Percentiles rank a stretch among this genome's conserved stretches.
phyloP scores from a whole-genome alignment of 2,329 filamentous ascomycete genomes.

The Talaromyces sp. region DNA sequence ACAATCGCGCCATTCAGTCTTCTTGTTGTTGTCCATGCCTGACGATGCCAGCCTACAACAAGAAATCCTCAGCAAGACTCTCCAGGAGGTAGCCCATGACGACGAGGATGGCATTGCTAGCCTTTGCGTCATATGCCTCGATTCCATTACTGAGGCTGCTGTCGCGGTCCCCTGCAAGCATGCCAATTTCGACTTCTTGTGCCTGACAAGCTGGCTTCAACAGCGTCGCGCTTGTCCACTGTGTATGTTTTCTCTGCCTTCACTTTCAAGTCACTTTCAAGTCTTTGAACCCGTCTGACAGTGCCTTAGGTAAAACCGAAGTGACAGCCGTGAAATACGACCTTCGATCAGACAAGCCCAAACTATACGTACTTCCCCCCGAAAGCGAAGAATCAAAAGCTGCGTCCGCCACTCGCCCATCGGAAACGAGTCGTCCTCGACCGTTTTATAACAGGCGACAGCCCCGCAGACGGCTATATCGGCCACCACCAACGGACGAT shows the following conservation, averaged over 20 bases:
- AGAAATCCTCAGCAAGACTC: slow-evolving; percentile 40
- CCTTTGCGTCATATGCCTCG: slow-evolving; percentile 84
- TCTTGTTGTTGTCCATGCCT: slow-evolving; percentile 24
- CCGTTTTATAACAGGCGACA: slow-evolving; percentile 2
- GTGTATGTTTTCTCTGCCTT: slow-evolving; percentile 49
- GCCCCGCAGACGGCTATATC: slow-evolving; percentile 15
- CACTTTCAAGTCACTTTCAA: neutral
- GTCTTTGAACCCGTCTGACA: neutral
- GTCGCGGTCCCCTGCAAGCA: slow-evolving; percentile 73
- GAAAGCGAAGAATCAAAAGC: slow-evolving; percentile 14
- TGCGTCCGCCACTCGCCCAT: neutral
- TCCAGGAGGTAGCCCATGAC: slow-evolving; percentile 38
- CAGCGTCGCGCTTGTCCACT: slow-evolving; percentile 69
- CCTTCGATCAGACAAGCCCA: slow-evolving; percentile 51
- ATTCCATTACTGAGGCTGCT: slow-evolving; percentile 66
- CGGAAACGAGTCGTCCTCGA: neutral
- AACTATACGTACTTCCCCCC: slow-evolving; percentile 53
- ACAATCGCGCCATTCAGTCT: neutral
- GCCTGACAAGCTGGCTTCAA: slow-evolving; percentile 76
- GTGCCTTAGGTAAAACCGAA: slow-evolving; percentile 43
- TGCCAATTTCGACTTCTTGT: slow-evolving; percentile 77
- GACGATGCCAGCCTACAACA: slow-evolving; percentile 38
- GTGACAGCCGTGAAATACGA: slow-evolving; percentile 62
- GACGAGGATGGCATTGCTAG: slow-evolving; percentile 32
- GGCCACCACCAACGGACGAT: slow-evolving; percentile 13